Evolutionary conservation across 441 rosid species (phyloP).

Genomic region (Adansonia gregorii): DNA sequence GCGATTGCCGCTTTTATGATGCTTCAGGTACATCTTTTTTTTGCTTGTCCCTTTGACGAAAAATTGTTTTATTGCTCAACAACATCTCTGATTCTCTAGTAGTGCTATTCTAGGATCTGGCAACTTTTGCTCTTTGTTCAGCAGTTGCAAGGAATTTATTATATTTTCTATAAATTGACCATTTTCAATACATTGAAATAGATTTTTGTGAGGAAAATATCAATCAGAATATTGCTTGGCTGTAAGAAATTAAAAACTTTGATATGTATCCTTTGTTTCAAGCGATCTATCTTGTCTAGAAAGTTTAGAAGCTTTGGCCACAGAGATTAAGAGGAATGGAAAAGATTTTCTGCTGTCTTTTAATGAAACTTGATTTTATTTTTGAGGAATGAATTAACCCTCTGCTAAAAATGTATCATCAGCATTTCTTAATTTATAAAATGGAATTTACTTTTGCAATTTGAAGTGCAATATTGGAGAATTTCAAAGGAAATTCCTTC

Average conservation of each 20-base stretch:
- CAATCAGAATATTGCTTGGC: not conserved
- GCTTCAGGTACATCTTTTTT: conserved; percentile 39
- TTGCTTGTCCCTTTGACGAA: not conserved
- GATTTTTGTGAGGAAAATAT: conserved; percentile 1
- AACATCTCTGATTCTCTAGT: conserved; percentile 8
- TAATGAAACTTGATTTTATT: conserved; percentile 8
- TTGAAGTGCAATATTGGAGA: not conserved
- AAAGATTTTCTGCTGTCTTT: not conserved
- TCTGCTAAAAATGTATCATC: not conserved
- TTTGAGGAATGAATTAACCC: conserved; percentile 10
- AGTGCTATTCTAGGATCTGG: not conserved
- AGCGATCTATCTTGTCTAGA: not conserved
- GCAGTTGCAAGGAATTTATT: not conserved
- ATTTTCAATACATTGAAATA: not conserved
- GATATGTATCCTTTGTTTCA: not conserved
- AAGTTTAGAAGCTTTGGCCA: not conserved
- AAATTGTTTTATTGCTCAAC: not conserved
- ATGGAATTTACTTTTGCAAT: not conserved
- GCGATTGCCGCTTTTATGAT: conserved; percentile 48
- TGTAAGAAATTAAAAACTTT: conserved; percentile 7
- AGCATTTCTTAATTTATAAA: not conserved
- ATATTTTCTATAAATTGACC: not conserved
- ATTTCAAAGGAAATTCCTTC: not conserved
- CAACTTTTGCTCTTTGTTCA: not conserved
- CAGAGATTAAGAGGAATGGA: not conserved